Conservation (phyloP, 2,329 filamentous ascomycete species). For the Alternaria brassicicola region DNA sequence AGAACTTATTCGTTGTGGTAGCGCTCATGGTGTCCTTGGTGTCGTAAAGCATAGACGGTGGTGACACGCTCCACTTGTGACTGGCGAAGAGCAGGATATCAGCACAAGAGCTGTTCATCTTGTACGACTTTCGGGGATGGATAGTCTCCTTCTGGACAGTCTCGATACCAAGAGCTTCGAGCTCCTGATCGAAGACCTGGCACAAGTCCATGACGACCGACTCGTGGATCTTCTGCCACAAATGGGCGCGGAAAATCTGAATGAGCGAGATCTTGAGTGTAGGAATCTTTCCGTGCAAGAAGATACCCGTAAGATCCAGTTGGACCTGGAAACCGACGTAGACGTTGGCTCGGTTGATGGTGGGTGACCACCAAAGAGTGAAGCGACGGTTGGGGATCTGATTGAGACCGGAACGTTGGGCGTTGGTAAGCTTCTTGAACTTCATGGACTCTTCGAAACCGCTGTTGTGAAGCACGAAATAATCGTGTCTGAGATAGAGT, state of each 20-base stretch:
- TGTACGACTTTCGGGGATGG: conserved; percentile 98
- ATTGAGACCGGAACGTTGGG: conserved; percentile 93
- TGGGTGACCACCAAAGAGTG: conserved; percentile 93
- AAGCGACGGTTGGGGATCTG: conserved; percentile 99
- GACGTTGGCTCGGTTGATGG: conserved; percentile 93
- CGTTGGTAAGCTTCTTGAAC: conserved; percentile 98
- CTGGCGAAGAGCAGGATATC: conserved; percentile 96
- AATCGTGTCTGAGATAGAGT: too few relatives aligned
- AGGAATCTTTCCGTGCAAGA: conserved; percentile 98
- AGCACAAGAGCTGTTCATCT: conserved; percentile 99
- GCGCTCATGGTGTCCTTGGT: conserved; percentile 94
- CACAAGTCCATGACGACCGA: conserved; percentile 98
- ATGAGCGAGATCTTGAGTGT: conserved; percentile 98
- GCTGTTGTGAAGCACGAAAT: too few relatives aligned
- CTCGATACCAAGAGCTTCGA: conserved; percentile 94
- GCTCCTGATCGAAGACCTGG: conserved; percentile 96
- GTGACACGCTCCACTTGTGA: conserved; percentile 98
- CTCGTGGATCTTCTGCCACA: conserved; percentile 99
- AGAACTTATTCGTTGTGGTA: conserved; percentile 98
- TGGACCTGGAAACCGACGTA: conserved; percentile 99
- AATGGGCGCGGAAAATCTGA: conserved; percentile 98
- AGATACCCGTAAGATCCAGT: conserved; percentile 95
- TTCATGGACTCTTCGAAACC: conserved; percentile 72
- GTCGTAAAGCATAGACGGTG: conserved; percentile 90
- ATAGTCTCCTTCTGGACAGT: conserved; percentile 99